A percentile compares a stretch with the other conserved stretches of the same genome.
Evolutionary conservation across 2,329 filamentous ascomycete species (phyloP).

Genomic region (Aureobasidium sp.): DNA sequence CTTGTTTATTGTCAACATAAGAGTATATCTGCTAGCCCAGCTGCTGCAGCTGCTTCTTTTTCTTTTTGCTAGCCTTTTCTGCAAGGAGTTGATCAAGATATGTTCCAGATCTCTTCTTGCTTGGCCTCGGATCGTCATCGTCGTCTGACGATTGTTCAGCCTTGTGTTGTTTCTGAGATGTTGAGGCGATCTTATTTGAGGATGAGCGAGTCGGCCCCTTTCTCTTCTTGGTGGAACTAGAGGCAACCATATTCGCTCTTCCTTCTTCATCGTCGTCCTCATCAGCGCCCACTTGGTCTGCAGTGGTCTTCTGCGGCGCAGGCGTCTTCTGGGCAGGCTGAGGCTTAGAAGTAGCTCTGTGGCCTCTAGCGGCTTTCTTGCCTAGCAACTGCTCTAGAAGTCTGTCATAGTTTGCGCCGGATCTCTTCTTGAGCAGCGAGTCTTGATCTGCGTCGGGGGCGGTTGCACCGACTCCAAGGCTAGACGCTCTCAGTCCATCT

Average conservation of each 20-base stretch:
- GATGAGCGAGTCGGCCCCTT: constrained; percentile 12
- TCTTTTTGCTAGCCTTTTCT: constrained; percentile 43
- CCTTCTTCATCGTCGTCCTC: constrained; percentile 29
- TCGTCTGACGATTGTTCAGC: constrained; percentile 11
- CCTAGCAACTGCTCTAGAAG: constrained; percentile 34
- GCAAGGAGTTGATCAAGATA: constrained; percentile 48
- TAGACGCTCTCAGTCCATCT: constrained; percentile 16
- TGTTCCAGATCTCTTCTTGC: constrained; percentile 34
- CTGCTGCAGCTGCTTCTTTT: constrained; percentile 27
- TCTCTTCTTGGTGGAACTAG: constrained; percentile 13
- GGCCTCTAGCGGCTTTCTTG: constrained; percentile 29
- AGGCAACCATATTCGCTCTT: constrained; percentile 18
- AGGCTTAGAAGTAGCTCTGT: constrained; percentile 19
- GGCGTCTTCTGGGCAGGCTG: constrained; percentile 5
- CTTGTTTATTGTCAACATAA: neutral
- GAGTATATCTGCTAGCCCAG: neutral
- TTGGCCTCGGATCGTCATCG: constrained; percentile 17
- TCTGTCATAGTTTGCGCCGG: constrained; percentile 33
- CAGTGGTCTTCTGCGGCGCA: neutral
- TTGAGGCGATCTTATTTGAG: neutral
- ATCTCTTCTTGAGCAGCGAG: constrained; percentile 28
- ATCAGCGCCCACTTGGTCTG: constrained; percentile 27
- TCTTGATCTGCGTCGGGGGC: constrained; percentile 29
- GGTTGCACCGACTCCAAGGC: constrained; percentile 31
- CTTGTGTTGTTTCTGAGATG: neutral